Evolutionary conservation across 306 rosid species (phyloP), one percentile per base, ranked within the genome.

Genomic region (Carpinus fangiana): DNA sequence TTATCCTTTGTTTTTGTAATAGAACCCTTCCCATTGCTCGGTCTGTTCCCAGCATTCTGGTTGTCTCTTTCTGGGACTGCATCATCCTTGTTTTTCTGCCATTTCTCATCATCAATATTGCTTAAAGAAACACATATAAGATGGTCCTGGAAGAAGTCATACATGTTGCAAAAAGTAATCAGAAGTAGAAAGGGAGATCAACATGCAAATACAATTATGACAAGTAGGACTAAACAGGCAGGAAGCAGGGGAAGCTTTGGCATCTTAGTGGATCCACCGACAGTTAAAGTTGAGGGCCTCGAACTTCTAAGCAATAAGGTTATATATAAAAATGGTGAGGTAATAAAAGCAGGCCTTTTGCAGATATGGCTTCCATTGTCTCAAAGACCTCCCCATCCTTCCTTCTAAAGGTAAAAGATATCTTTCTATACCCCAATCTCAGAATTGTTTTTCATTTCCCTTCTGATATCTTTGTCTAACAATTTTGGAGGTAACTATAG

Each of bases 91-190:
- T 50, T 88, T 51, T 72, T 57, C 31, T 71, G 60, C 48, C 52
- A 47, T 72, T 59, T 82, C 41, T 75, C 80, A 12, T 43, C 78
- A 34, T 17, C 78, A 46, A 18, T 12, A 67, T 84, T 70, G 47
- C 60, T 46, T 7, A 28, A 12, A 48, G 70, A 73, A 0, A 31
- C 76, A 59, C 21, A 13, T 66, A 38, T 68, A 46, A 70, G 66
- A 73, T 75, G 76, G 78, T 69, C 84, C 93, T 88, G 85, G 55
- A 84, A 76, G 72, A 73, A 52, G 78, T 26, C 77, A n/a, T 62
- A 77, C 74, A 72, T 34, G n/a, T 80, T 28, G 54, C 61, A 73
- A 59, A 34, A 20, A 74, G 34, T 81, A 66, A 76, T 73, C 48
- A 55, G 75, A 71, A 59, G 26, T 51, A 2, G 14, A n/a, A 14